phyloP scores from a whole-genome alignment of 164 flowering plant genomes.

The Platanus orientalis region DNA sequence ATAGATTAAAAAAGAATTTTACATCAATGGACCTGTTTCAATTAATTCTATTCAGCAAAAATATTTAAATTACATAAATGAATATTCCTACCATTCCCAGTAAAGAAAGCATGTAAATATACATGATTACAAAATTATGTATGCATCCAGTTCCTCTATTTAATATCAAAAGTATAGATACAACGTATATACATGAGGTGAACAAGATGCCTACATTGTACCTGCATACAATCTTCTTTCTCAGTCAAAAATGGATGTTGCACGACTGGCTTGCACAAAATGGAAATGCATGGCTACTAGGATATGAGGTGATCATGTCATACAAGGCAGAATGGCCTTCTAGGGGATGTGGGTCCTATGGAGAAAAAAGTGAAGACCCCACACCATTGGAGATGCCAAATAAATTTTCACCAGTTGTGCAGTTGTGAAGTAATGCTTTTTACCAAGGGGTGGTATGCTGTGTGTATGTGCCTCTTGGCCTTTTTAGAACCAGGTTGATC shows the following conservation, averaged over 20 bases:
- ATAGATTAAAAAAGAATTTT: no score
- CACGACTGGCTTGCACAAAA: background rate
- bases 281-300: background rate
- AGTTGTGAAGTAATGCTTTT: conserved; percentile 74
- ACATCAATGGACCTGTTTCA: no score
- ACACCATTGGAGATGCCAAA: background rate
- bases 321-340: no score
- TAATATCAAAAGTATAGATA: background rate
- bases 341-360: no score
- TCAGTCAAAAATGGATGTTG: background rate
- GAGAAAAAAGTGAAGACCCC: no score
- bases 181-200: background rate
- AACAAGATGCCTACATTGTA: background rate
- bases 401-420: conserved; percentile 42
- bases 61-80: no score
- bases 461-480: conserved; percentile 65
- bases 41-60: no score
- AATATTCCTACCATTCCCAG: no score
- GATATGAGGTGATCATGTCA: no score
- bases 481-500: conserved; percentile 80
- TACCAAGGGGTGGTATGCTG: conserved; percentile 74
- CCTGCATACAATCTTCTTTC: background rate
- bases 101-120: no score
- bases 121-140: no score
- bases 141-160: background rate